These are phyloP conservation scores for Coix lacrymajobi DNA, from an alignment of 176 grass and related monocot genomes.

Conservation along the genomic window DNA sequence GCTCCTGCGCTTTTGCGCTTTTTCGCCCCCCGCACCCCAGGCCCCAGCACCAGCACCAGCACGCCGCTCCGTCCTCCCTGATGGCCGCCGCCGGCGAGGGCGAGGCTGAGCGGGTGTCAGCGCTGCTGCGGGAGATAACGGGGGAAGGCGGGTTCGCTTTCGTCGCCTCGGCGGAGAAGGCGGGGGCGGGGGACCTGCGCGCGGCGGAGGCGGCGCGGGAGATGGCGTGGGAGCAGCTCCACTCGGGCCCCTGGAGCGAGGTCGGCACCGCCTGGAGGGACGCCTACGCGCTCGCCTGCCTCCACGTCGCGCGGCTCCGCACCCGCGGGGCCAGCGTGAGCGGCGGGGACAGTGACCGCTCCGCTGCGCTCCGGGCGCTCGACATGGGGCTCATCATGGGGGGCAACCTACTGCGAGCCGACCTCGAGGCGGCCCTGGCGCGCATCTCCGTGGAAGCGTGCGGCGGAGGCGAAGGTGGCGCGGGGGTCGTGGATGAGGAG, in stretches of 20 bases:
- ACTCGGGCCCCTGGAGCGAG: conserved; percentile 79
- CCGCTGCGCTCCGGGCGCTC: conserved; percentile 65
- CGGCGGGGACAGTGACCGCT: conserved; percentile 8
- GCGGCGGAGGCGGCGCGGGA: conserved; percentile 84
- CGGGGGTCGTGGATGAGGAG: neutral
- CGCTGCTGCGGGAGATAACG: conserved; percentile 59
- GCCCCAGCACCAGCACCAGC: neutral
- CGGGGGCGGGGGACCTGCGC: conserved; percentile 51
- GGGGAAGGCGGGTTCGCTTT: conserved; percentile 78
- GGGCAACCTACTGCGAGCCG: conserved; percentile 54
- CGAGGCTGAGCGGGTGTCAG: conserved; percentile 29
- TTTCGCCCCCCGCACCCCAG: neutral
- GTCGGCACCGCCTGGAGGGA: conserved; percentile 68
- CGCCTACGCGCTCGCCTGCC: conserved; percentile 89
- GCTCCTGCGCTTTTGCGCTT: conserved; percentile 25
- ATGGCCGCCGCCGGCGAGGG: conserved; percentile 24
- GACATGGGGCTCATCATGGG: conserved; percentile 99
- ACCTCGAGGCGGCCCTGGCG: conserved; percentile 50
- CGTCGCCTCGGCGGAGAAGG: conserved; percentile 72
- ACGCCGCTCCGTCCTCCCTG: neutral
- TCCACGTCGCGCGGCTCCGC: conserved; percentile 69
- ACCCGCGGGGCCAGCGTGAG: conserved; percentile 19
- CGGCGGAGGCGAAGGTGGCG: neutral
- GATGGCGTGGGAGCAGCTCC: conserved; percentile 98
- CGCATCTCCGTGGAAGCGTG: conserved; percentile 27